These are phyloP conservation scores for Russula griseocarnosa DNA, from an alignment of 768 basidiomycete genomes.

Conservation along the genomic window DNA sequence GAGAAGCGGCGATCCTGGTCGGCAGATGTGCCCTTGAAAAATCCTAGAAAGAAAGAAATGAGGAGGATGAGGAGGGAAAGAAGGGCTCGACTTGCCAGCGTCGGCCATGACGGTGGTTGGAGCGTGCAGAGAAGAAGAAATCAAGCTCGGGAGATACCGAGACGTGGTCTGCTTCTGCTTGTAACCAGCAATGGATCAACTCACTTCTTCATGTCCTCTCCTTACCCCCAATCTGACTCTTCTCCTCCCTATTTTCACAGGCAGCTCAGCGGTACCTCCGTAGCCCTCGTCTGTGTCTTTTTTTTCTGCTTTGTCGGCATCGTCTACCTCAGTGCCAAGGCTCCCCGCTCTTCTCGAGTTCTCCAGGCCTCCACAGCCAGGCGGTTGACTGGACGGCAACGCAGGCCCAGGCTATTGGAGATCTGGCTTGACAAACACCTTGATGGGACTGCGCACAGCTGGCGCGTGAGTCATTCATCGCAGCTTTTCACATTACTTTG, in stretches of 20 bases:
- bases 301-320: background rate
- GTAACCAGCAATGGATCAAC: background rate
- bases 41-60: conserved; percentile 40
- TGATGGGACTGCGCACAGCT: background rate
- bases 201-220: background rate
- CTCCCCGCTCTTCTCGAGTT: background rate
- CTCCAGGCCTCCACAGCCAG: background rate
- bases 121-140: background rate
- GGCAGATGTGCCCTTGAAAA: conserved; percentile 87
- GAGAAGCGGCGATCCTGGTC: conserved; percentile 92
- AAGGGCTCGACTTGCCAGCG: conserved; percentile 20
- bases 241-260: background rate
- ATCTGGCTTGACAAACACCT: conserved; percentile 10
- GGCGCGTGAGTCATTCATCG: conserved; percentile 13
- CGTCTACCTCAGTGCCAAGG: background rate
- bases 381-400: background rate
- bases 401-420: conserved; percentile 21
- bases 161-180: background rate
- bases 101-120: conserved; percentile 25
- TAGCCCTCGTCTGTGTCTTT: conserved; percentile 3
- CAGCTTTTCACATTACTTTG: no score
- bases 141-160: background rate
- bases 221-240: background rate
- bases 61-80: background rate
- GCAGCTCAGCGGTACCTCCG: background rate